Evolutionary conservation across 129 eudicot species (phyloP), one percentile per base, ranked within the genome.

Genomic region (Erigeron canadensis): DNA sequence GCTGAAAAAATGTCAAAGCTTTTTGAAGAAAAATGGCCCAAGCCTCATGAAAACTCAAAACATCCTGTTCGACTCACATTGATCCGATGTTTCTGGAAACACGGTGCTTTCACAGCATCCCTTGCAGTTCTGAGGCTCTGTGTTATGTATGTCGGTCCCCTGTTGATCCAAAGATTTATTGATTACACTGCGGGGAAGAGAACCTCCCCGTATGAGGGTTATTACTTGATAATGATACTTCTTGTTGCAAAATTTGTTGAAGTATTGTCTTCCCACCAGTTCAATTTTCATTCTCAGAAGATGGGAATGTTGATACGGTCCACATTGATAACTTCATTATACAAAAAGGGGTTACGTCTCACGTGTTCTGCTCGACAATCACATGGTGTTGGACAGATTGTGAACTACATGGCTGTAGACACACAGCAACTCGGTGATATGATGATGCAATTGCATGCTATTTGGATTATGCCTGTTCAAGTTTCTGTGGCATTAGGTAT

Each of bases 371-470:
- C n/a, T n/a, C n/a, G n/a, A n/a, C n/a, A n/a, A n/a, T n/a, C n/a
- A n/a, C n/a, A n/a, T n/a, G n/a, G n/a, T n/a, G n/a, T n/a, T n/a
- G n/a, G n/a, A n/a, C 98, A 87, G 45, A 93, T 93, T 57, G 98
- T 93, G 64, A 93, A 93, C 60, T 93, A 93, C 65, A 89, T 93
- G 98, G 98, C 90, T 39, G 96, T 93, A 13, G 98, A 93, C 85
- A 96, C 96, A 71, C 98, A 93, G 69, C 98, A 93, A 70, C 85
- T 93, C n/a, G 86, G 94, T 3, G 95, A 93, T 71, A 89, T 93
- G 98, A 93, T 93, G 95, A 83, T 85, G 55, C 98, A 89, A 58
- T 74, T 93, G 28, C 95, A 93, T 70, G 81, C 79, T 69, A 55
- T 93, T 40, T 93, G 98, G 98, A 75, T 85, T 10, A 84, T 89